Percentiles rank a stretch among this genome's conserved stretches.
Evolutionary conservation across 129 eudicot genomes (phyloP).

Genomic region (Lactuca sativa): DNA sequence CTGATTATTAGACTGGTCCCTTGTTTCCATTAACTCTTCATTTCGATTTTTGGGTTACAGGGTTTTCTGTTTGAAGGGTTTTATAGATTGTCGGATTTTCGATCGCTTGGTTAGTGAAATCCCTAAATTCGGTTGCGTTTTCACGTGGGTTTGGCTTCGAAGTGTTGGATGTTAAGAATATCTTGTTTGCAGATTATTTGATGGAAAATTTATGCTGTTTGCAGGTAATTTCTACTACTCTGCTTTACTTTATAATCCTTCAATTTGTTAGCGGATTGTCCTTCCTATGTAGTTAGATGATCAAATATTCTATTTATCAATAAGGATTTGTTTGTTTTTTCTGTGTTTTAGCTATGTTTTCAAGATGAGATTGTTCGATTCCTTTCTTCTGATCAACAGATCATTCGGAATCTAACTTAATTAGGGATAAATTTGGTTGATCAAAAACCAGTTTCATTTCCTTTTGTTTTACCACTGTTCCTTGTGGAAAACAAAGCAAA

Average conservation of each 20-base stretch:
- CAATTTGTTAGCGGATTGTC: background rate
- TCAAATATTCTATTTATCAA: background rate
- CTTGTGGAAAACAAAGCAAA: conserved; percentile 1
- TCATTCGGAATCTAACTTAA: background rate
- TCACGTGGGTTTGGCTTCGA: conserved; percentile 30
- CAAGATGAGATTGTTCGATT: background rate
- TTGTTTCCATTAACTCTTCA: conserved; percentile 8
- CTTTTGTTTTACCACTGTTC: background rate
- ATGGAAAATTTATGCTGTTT: conserved; percentile 57
- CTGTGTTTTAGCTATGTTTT: background rate
- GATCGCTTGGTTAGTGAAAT: conserved; percentile 9
- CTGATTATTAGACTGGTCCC: background rate
- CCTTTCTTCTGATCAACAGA: conserved; percentile 6
- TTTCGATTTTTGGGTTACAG: conserved; percentile 15
- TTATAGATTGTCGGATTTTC: background rate
- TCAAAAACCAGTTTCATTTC: background rate
- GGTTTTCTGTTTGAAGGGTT: conserved; percentile 23
- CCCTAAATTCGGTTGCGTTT: conserved; percentile 19
- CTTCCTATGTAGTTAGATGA: conserved; percentile 20
- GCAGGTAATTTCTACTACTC: conserved; percentile 36
- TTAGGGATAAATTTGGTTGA: background rate
- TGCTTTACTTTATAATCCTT: background rate
- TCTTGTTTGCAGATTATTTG: conserved; percentile 29
- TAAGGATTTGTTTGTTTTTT: background rate
- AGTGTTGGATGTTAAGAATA: conserved; percentile 38